phyloP scores from a whole-genome alignment of 305 asterid species.

The Fraxinus greggii region DNA sequence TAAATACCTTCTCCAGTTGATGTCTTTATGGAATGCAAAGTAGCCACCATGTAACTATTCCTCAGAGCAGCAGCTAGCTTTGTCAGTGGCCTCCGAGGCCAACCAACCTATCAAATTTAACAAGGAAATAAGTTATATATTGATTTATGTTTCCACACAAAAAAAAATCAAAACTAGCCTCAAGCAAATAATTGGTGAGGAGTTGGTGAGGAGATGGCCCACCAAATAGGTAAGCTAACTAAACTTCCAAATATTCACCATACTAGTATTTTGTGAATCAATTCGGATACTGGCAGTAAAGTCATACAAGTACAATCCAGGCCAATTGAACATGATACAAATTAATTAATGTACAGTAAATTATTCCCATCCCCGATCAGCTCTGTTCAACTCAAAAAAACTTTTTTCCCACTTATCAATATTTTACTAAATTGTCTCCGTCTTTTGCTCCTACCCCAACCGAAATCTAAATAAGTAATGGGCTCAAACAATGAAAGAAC shows the following conservation, averaged over 20 bases:
- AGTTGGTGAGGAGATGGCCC: background rate
- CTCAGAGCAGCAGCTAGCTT: slow-evolving; percentile 89
- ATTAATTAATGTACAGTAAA: background rate
- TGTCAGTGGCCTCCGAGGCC: slow-evolving; percentile 94
- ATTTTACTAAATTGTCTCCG: background rate
- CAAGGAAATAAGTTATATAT: slow-evolving; percentile 3
- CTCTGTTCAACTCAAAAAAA: background rate
- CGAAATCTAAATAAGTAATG: background rate
- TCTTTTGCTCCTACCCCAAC: background rate
- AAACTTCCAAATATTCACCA: background rate
- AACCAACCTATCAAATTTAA: slow-evolving; percentile 72
- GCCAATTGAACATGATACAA: background rate
- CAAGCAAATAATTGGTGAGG: background rate
- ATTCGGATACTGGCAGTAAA: background rate
- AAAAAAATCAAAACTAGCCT: background rate
- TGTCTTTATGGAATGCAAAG: slow-evolving; percentile 64
- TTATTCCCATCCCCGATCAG: background rate
- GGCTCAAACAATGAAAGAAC: background rate
- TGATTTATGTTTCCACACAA: background rate
- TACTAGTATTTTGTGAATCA: background rate
- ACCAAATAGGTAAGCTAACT: background rate
- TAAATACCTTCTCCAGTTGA: slow-evolving; percentile 68
- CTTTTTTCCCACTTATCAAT: background rate
- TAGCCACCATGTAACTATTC: slow-evolving; percentile 91
- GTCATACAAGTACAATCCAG: background rate